Evolutionary conservation across 768 basidiomycete species (phyloP), one percentile per base, ranked within the genome.

Genomic region (Ramaria rubella): DNA sequence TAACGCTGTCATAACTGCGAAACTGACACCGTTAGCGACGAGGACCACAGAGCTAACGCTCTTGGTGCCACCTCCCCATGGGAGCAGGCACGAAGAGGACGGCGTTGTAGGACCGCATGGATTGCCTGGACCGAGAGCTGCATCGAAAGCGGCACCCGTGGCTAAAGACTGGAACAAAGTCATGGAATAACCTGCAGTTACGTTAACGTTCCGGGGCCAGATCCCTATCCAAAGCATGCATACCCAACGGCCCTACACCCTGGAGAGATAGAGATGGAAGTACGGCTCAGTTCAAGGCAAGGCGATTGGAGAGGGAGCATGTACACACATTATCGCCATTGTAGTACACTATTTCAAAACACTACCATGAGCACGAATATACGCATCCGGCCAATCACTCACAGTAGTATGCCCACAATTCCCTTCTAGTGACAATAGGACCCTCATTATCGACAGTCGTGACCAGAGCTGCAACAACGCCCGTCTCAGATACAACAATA

Each of bases 401-500:
- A 87, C 87, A 60, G 66, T 90, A 90, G 64, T 90, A 91, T 52
- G 81, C 82, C 89, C 88, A 91, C 7, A 91, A 71, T 65, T 91
- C 89, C 64, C 68, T 78, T 49, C 83, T 75, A 17, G 83, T 87
- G 4, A 90, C 87, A 7, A 85, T 65, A 0, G 88, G 88, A 54
- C 86, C 88, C 42, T 82, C 70, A 59, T 74, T 71, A 43, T 59
- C 66, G 36, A 78, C 70, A 19, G 58, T 31, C 2, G 57, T 51
- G 30, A 61, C 49, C 2, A 42, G 11, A 19, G 40, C n/a, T 19
- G 14, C 6, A 17, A n/a, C n/a, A n/a, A 9, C 8, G 40, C 23
- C n/a, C 23, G 23, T 8, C 4, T 42, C 40, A 42, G n/a, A 17
- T 8, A 42, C 40, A 8, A n/a, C 40, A 21, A 21, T 19, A 8